phyloP scores from a whole-genome alignment of 2,329 filamentous ascomycete species.

The Cladosporium sp. region DNA sequence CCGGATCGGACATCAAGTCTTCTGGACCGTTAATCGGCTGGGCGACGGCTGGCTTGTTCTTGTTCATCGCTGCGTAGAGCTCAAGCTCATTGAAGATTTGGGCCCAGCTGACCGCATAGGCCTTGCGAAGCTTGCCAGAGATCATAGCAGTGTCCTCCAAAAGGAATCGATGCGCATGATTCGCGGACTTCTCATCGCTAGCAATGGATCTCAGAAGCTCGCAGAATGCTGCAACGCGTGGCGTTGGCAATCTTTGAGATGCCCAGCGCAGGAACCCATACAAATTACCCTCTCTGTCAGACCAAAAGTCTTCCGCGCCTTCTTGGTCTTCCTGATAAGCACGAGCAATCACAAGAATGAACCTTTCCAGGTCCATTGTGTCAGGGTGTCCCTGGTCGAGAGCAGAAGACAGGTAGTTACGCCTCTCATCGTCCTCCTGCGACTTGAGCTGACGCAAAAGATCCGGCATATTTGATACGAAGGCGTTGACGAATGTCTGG shows the following conservation, averaged over 20 bases:
- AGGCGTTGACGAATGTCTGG: slow-evolving; percentile 82
- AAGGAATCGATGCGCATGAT: slow-evolving; percentile 80
- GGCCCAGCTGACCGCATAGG: slow-evolving; percentile 81
- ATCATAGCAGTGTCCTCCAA: slow-evolving; percentile 68
- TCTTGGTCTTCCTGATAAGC: slow-evolving; percentile 82
- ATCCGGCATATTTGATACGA: slow-evolving; percentile 93
- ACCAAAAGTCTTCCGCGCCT: slow-evolving; percentile 84
- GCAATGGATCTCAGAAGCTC: slow-evolving; percentile 91
- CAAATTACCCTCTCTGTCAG: slow-evolving; percentile 84
- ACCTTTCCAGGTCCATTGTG: slow-evolving; percentile 68
- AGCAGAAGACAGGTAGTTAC: slow-evolving; percentile 38
- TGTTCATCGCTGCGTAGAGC: slow-evolving; percentile 74
- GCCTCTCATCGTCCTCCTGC: slow-evolving; percentile 83
- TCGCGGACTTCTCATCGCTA: slow-evolving; percentile 74
- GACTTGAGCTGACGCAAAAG: slow-evolving; percentile 77
- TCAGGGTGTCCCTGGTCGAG: slow-evolving; percentile 30
- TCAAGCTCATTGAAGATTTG: slow-evolving; percentile 89
- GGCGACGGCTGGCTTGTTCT: slow-evolving; percentile 57
- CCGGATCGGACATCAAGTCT: slow-evolving; percentile 51
- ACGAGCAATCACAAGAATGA: slow-evolving; percentile 87
- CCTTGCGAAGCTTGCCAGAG: slow-evolving; percentile 66
- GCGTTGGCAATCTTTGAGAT: slow-evolving; percentile 89
- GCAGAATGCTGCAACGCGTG: slow-evolving; percentile 93
- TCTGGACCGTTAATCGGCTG: slow-evolving; percentile 21
- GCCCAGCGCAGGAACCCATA: slow-evolving; percentile 96